Evolutionary conservation across 225 moss, liverwort and hornwort genomes (phyloP).

Genomic region (Rhytidiadelphus loreus): DNA sequence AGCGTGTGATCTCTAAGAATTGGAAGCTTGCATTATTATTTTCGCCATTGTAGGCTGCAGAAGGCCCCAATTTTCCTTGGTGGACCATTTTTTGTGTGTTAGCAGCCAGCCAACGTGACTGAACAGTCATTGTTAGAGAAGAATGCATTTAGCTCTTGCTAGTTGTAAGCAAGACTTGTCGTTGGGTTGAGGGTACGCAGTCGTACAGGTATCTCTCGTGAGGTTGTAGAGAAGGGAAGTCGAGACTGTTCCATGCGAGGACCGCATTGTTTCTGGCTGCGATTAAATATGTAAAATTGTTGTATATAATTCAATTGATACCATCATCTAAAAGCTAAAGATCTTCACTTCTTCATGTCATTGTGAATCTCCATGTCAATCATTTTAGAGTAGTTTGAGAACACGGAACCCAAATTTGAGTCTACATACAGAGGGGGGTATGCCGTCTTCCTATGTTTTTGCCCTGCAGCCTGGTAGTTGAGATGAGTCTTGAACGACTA

Average conservation of each 20-base stretch:
- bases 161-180: background rate
- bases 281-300: conserved; percentile 5
- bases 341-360: background rate
- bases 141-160: background rate
- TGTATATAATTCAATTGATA: conserved; percentile 17
- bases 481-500: background rate
- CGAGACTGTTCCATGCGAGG: background rate
- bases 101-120: background rate
- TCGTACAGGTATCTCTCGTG: background rate
- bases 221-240: background rate
- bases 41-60: background rate
- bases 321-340: background rate
- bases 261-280: background rate
- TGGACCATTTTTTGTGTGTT: background rate
- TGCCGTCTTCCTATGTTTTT: background rate
- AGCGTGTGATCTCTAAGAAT: background rate
- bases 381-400: background rate
- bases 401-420: background rate
- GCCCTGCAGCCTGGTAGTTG: background rate
- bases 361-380: too few species aligned
- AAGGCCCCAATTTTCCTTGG: background rate
- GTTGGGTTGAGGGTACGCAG: background rate
- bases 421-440: background rate
- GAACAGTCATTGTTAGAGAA: background rate
- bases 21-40: background rate